Percentiles rank a stretch among this genome's conserved stretches.
These are phyloP conservation scores for Proliferodiscus dingleyae DNA, from an alignment of 2,329 filamentous ascomycete genomes.

Conservation along the genomic window DNA sequence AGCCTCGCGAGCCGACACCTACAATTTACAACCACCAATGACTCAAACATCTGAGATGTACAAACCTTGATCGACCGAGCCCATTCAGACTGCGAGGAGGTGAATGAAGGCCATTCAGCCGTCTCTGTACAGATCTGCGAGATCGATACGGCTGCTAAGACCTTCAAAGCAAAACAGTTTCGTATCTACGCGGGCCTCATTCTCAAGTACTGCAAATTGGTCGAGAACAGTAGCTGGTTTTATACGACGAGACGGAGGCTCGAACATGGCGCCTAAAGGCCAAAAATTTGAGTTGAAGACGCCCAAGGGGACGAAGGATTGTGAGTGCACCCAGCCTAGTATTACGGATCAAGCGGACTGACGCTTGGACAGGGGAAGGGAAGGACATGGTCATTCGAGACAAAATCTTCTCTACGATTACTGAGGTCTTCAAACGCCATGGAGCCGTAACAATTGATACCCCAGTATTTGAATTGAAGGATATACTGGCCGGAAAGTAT, in stretches of 20 bases:
- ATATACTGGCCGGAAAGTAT: slow-evolving; percentile 85
- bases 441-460: slow-evolving; percentile 77
- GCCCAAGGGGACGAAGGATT: slow-evolving; percentile 88
- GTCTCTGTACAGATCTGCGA: slow-evolving; percentile 27
- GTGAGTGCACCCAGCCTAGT: slow-evolving; percentile 34
- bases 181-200: slow-evolving; percentile 9
- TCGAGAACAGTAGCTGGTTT: slow-evolving; percentile 15
- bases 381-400: slow-evolving; percentile 76
- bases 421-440: slow-evolving; percentile 76
- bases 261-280: slow-evolving; percentile 35
- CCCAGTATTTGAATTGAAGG: slow-evolving; percentile 78
- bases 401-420: slow-evolving; percentile 72
- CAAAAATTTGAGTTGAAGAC: slow-evolving; percentile 71
- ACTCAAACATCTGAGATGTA: slow-evolving; percentile 23
- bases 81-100: slow-evolving; percentile 11
- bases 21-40: slow-evolving; percentile 22
- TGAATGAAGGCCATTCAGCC: slow-evolving; percentile 28
- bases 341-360: slow-evolving; percentile 10
- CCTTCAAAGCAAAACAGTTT: slow-evolving; percentile 5
- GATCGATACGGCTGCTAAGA: slow-evolving; percentile 24
- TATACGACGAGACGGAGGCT: slow-evolving; percentile 15
- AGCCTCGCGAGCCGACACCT: slow-evolving; percentile 16
- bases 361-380: slow-evolving; percentile 52
- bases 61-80: slow-evolving; percentile 9
- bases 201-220: slow-evolving; percentile 18